These are phyloP conservation scores for Aspergillus clavatus DNA, from an alignment of 2,329 filamentous ascomycete genomes.

Conservation along the genomic window DNA sequence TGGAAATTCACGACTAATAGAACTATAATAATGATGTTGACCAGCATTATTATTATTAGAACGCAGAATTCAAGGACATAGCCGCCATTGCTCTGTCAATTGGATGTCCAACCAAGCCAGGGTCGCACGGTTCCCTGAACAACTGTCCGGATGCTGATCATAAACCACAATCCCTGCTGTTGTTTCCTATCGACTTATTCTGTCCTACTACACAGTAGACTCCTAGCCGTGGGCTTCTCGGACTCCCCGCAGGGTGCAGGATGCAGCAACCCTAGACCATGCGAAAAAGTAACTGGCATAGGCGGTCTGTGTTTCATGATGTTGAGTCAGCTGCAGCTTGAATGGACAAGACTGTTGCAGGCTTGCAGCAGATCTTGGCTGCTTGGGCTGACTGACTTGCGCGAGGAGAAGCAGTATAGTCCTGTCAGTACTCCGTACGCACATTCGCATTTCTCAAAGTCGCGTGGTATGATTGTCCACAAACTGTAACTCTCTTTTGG, in stretches of 20 bases:
- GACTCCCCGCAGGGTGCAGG: neutral
- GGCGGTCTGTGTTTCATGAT: neutral
- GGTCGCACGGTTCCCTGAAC: constrained; percentile 9
- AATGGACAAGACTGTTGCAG: neutral
- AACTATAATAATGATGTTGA: neutral
- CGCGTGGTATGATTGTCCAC: no score
- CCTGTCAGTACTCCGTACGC: no score
- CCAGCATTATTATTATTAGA: neutral
- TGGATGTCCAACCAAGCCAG: constrained; percentile 1
- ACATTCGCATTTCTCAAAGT: no score
- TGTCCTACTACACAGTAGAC: neutral
- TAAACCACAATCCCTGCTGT: constrained; percentile 6
- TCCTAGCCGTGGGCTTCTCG: no score
- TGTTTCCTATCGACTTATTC: neutral
- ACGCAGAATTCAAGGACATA: neutral
- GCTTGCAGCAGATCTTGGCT: neutral
- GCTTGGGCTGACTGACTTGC: no score
- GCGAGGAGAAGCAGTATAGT: no score
- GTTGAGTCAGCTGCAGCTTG: neutral
- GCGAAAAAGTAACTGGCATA: neutral
- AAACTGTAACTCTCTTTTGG: no score
- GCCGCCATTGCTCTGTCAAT: neutral
- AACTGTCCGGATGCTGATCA: constrained; percentile 7
- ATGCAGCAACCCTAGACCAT: neutral
- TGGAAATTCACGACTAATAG: no score